Conservation (phyloP, 805 yeast species). For the Starmerella riodocensis region DNA sequence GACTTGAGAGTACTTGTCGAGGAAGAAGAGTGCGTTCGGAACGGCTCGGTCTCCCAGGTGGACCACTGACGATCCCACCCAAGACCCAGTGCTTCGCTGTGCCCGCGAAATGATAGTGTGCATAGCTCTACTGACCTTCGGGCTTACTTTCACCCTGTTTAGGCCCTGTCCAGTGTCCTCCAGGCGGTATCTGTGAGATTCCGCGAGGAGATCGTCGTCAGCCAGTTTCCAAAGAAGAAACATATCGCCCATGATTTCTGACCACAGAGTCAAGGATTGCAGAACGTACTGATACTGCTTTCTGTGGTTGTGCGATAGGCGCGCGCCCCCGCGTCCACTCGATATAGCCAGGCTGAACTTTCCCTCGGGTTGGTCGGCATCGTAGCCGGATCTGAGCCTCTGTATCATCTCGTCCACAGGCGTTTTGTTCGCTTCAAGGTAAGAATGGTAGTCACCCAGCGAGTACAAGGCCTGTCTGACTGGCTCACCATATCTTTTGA, state of each 20-base stretch:
- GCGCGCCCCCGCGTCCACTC: slow-evolving; percentile 54
- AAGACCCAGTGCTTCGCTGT: slow-evolving; percentile 45
- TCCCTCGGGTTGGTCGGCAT: slow-evolving; percentile 12
- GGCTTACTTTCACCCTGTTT: slow-evolving; percentile 63
- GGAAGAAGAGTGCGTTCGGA: slow-evolving; percentile 66
- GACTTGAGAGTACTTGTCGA: slow-evolving; percentile 69
- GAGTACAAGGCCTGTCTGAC: slow-evolving; percentile 57
- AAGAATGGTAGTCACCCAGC: slow-evolving; percentile 65
- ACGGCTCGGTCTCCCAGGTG: slow-evolving; percentile 76
- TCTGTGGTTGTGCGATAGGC: slow-evolving; percentile 59
- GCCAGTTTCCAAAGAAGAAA: slow-evolving; percentile 65
- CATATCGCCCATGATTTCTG: slow-evolving; percentile 65
- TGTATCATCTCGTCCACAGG: slow-evolving; percentile 54
- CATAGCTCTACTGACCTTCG: slow-evolving; percentile 56
- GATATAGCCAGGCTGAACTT: slow-evolving; percentile 45
- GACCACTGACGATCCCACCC: slow-evolving; percentile 74
- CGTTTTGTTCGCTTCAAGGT: slow-evolving; percentile 50
- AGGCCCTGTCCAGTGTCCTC: slow-evolving; percentile 72
- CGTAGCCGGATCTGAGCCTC: slow-evolving; percentile 38
- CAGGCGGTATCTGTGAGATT: slow-evolving; percentile 38
- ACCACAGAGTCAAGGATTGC: slow-evolving; percentile 66
- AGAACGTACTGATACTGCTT: slow-evolving; percentile 63
- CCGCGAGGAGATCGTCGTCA: slow-evolving; percentile 52
- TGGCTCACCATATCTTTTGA: slow-evolving; percentile 34
- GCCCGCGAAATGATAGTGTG: slow-evolving; percentile 53